These are phyloP conservation scores for Erucastrum elatum DNA, from an alignment of 345 rosid genomes.

Conservation along the genomic window DNA sequence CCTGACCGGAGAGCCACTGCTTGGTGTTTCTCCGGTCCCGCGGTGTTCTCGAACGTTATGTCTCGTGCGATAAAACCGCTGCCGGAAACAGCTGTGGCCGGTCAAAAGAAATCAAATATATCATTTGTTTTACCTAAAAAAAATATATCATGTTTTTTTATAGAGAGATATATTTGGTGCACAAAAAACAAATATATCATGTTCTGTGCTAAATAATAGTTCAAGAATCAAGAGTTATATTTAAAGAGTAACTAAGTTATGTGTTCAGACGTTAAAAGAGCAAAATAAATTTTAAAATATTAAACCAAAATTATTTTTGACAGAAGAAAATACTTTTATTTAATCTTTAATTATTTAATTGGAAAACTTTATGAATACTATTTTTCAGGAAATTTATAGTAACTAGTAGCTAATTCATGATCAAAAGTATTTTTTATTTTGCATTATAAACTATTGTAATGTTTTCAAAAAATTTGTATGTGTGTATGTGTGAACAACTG, in stretches of 20 bases:
- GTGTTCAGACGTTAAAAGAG: neutral
- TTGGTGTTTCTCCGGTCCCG: constrained; percentile 79
- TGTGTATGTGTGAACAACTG: neutral
- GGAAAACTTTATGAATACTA: too few relatives aligned
- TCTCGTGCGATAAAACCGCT: constrained; percentile 70
- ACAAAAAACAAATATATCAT: too few relatives aligned
- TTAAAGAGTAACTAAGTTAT: neutral
- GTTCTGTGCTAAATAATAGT: neutral
- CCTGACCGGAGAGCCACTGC: constrained; percentile 90
- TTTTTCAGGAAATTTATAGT: too few relatives aligned
- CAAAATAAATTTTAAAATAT: neutral
- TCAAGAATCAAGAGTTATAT: neutral
- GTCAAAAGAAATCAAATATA: neutral
- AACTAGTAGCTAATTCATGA: neutral
- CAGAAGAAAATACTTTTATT: neutral
- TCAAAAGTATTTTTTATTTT: neutral
- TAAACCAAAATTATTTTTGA: neutral
- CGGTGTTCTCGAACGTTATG: constrained; percentile 85
- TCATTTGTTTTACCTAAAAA: neutral
- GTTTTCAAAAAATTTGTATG: neutral
- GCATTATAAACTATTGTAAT: neutral
- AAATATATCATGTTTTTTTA: neutral
- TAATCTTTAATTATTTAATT: too few relatives aligned
- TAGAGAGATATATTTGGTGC: too few relatives aligned
- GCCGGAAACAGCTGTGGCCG: constrained; percentile 59